Base-by-base conservation (phyloP, 1,139 yeast species). In the Chernovozyma aurita region DNA sequence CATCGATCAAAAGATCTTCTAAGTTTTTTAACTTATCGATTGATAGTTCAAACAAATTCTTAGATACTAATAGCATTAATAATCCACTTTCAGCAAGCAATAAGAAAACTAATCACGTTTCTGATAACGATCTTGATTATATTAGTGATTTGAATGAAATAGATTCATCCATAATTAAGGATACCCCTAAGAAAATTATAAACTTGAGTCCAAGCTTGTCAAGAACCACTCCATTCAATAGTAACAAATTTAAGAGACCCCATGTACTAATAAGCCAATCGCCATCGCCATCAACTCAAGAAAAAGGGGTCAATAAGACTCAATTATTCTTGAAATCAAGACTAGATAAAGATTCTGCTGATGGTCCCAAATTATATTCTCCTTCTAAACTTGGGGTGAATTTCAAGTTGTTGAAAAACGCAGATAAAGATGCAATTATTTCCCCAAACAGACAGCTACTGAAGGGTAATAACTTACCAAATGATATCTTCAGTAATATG, bases 1-100 rank as follows among this genome's bases (percentile, higher is more conserved):
- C 59, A 9, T 62, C 70, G 16, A 65, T 70, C 22, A 67, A 65
- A 38, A 50, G 76, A 34, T 72, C 78, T 1, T 63, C 71, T 14
- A 73, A 74, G 42, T 73, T 60, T 44, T 49, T 73, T 37, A 72
- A 71, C 43, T 57, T 73, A 17, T 67, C 73, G n/a, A 65, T 68
- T 18, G 73, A 70, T 43, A 29, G 24, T 15, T 59, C 61, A 13
- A 49, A 53, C 38, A 30, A 24, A 18, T 30, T 16, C 9, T 27
- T 22, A n/a, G 24, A 14, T 16, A 30, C 15, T 4, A 26, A 18
- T 11, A 30, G 32, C 16, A 18, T 6, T 6, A 28, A 16, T 13
- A 17, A 11, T 28, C 20, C 7, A 17, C 21, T 8, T 12, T 13
- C 15, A 20, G 13, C n/a, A 22, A 11, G 11, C 26, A 27, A 6